Percentiles rank a stretch among this genome's conserved stretches.
Evolutionary conservation across 371 early-diverging fungal genomes (phyloP).

Genomic region (Capillidium heterosporum): DNA sequence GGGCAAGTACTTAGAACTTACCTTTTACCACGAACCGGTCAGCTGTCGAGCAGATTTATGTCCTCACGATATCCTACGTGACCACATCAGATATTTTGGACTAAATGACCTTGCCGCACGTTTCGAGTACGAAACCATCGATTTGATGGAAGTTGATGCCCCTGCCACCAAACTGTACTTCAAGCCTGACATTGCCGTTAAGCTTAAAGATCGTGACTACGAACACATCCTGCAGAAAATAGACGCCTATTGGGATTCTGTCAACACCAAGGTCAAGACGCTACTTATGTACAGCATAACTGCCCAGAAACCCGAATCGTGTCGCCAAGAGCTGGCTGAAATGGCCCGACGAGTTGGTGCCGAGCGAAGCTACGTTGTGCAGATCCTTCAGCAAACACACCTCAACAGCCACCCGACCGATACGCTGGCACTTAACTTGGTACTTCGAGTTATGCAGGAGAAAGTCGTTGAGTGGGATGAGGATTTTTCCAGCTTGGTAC

Average conservation of each 20-base stretch:
- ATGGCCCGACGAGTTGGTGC: slow-evolving; percentile 40
- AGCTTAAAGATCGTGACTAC: slow-evolving; percentile 40
- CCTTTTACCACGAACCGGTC: slow-evolving; percentile 57
- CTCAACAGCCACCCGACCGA: slow-evolving; percentile 59
- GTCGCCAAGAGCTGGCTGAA: slow-evolving; percentile 34
- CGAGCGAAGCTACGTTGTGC: slow-evolving; percentile 59
- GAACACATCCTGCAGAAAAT: slow-evolving; percentile 34
- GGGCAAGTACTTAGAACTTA: slow-evolving; percentile 84
- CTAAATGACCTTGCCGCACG: slow-evolving; percentile 48
- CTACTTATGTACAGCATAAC: slow-evolving; percentile 42
- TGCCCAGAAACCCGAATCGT: slow-evolving; percentile 35
- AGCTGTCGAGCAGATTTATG: slow-evolving; percentile 58
- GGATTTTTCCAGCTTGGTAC: slow-evolving; percentile 51
- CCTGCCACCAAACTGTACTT: slow-evolving; percentile 54
- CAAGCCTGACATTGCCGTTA: slow-evolving; percentile 25
- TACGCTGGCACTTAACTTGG: slow-evolving; percentile 51
- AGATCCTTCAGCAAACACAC: slow-evolving; percentile 58
- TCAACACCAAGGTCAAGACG: slow-evolving; percentile 33
- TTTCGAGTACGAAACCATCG: slow-evolving; percentile 54
- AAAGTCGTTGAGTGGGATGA: slow-evolving; percentile 66
- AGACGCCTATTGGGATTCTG: slow-evolving; percentile 47
- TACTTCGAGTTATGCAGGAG: slow-evolving; percentile 50
- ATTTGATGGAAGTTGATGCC: slow-evolving; percentile 53
- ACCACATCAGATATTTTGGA: slow-evolving; percentile 61
- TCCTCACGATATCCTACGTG: slow-evolving; percentile 54